A percentile compares a stretch with the other conserved stretches of the same genome.
phyloP scores from a whole-genome alignment of 805 yeast genomes.

The Hagleromyces aurorensis region DNA sequence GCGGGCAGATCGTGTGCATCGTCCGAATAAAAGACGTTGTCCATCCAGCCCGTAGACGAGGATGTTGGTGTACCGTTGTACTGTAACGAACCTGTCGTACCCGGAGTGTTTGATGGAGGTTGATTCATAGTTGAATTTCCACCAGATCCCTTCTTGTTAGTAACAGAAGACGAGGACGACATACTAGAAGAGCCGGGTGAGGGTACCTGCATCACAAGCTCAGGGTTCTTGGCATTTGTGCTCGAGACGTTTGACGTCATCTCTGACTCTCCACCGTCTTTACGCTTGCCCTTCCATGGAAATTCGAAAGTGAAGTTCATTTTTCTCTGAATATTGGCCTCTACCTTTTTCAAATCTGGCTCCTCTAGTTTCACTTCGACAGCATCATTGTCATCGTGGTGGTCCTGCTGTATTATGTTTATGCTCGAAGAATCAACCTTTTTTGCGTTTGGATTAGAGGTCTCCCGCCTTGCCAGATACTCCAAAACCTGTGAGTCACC shows the following conservation, averaged over 20 bases:
- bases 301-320: slow-evolving; percentile 43
- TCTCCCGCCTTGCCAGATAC: slow-evolving; percentile 14
- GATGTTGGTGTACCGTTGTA: slow-evolving; percentile 8
- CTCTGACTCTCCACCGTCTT: slow-evolving; percentile 1
- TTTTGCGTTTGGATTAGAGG: not conserved
- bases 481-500: slow-evolving; percentile 22
- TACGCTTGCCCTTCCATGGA: slow-evolving; percentile 36
- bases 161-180: slow-evolving; percentile 8
- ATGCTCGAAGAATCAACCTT: too few relatives aligned
- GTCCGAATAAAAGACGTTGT: slow-evolving; percentile 14
- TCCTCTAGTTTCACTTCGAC: not conserved
- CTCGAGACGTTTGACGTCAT: slow-evolving; percentile 1
- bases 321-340: slow-evolving; percentile 15
- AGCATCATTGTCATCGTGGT: slow-evolving; percentile 1
- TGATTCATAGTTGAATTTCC: too few relatives aligned
- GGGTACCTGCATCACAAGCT: slow-evolving; percentile 6
- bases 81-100: slow-evolving; percentile 1
- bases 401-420: too few relatives aligned
- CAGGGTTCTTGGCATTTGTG: slow-evolving; percentile 1
- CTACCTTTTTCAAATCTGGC: slow-evolving; percentile 4
- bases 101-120: slow-evolving; percentile 3
- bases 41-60: slow-evolving; percentile 17
- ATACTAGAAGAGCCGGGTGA: slow-evolving; percentile 11
- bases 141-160: too few relatives aligned
- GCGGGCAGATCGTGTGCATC: slow-evolving; percentile 14